These are phyloP conservation scores for Curvularia eragrostidis DNA, from an alignment of 2,329 filamentous ascomycete species.

Conservation along the genomic window DNA sequence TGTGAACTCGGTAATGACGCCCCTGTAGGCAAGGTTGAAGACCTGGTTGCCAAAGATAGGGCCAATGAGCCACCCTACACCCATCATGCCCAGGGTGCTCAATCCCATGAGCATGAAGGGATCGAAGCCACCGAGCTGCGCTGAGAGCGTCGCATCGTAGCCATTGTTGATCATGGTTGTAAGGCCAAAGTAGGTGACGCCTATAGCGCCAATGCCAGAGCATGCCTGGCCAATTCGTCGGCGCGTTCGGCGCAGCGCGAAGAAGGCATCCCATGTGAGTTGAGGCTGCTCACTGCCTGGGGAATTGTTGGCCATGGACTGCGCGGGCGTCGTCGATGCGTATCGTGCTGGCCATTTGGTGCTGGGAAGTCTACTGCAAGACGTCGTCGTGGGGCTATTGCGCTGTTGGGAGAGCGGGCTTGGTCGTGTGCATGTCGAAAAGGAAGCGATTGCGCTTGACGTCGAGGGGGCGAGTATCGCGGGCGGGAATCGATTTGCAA, in stretches of 20 bases:
- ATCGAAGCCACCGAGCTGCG: constrained; percentile 82
- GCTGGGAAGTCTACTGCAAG: constrained; percentile 14
- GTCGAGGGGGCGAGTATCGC: constrained; percentile 34
- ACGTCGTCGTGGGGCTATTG: constrained; percentile 20
- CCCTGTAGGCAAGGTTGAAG: constrained; percentile 78
- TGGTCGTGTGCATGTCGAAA: constrained; percentile 39
- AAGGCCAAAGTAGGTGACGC: constrained; percentile 68
- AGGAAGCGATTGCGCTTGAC: constrained; percentile 29
- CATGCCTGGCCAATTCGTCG: constrained; percentile 83
- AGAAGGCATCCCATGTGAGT: constrained; percentile 85
- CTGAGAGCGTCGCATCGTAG: constrained; percentile 70
- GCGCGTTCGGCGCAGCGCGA: constrained; percentile 84
- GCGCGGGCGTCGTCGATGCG: constrained; percentile 34
- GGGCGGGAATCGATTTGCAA: constrained; percentile 39
- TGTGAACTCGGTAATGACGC: constrained; percentile 74
- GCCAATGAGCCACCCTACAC: constrained; percentile 86
- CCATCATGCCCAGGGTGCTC: constrained; percentile 76
- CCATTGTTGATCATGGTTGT: constrained; percentile 72
- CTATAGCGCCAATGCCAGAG: constrained; percentile 69
- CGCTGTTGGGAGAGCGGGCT: constrained; percentile 30
- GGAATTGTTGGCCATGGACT: constrained; percentile 24
- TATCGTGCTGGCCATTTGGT: constrained; percentile 23
- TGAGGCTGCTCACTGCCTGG: constrained; percentile 27
- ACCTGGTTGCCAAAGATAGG: constrained; percentile 80
- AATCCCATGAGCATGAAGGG: constrained; percentile 85